These are phyloP conservation scores for Paradendryphiella salina DNA, from an alignment of 2,329 filamentous ascomycete genomes.

Conservation along the genomic window DNA sequence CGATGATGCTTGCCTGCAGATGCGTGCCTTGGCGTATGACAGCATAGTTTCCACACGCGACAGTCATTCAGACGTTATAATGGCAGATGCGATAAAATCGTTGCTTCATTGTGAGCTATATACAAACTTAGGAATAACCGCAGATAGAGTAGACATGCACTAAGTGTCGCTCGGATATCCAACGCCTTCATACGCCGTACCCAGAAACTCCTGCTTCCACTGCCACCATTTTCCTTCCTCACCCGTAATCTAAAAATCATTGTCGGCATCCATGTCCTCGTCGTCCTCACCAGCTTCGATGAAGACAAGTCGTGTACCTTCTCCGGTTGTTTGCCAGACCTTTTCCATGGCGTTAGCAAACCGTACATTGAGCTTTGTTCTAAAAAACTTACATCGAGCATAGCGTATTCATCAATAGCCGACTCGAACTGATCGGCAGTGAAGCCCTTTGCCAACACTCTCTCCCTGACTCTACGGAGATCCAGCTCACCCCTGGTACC, in stretches of 20 bases:
- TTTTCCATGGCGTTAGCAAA: constrained; percentile 41
- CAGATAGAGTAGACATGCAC: constrained; percentile 8
- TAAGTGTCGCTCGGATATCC: constrained; percentile 14
- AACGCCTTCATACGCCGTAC: constrained; percentile 36
- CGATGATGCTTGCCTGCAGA: constrained; percentile 19
- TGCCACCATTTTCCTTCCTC: constrained; percentile 6
- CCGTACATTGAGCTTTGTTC: background rate
- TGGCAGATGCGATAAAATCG: background rate
- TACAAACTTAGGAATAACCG: constrained; percentile 1
- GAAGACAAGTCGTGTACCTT: constrained; percentile 59
- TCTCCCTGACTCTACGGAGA: constrained; percentile 83
- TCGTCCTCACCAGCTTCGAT: constrained; percentile 57
- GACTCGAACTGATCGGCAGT: constrained; percentile 89
- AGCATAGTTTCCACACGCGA: constrained; percentile 3
- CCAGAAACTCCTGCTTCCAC: constrained; percentile 21
- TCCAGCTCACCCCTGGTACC: constrained; percentile 75
- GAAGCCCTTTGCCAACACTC: constrained; percentile 94
- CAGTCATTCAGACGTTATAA: background rate
- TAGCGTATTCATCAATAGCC: constrained; percentile 86
- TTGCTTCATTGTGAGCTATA: constrained; percentile 12
- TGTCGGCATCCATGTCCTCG: constrained; percentile 48
- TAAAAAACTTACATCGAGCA: constrained; percentile 73
- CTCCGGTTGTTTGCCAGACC: constrained; percentile 60
- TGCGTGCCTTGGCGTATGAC: constrained; percentile 19
- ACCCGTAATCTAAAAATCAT: constrained; percentile 36